Conservation (phyloP, 31 red algal genomes). For the Endocladia muricata region DNA sequence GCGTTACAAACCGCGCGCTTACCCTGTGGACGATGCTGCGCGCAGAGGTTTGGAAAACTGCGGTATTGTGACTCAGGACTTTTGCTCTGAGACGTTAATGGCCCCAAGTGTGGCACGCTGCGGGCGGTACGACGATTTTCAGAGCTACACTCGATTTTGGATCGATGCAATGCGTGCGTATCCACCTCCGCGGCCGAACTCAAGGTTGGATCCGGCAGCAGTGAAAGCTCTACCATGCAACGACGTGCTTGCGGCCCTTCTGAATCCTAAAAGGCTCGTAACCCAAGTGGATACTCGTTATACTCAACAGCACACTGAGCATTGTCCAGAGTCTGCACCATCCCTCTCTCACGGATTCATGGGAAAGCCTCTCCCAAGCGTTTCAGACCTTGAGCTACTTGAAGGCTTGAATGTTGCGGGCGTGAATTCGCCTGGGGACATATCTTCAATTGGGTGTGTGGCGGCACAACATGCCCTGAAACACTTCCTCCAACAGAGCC, state of each 20-base stretch:
- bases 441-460: slow-evolving; percentile 46
- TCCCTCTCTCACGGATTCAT: neutral
- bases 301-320: neutral
- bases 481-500: slow-evolving; percentile 29
- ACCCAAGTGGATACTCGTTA: neutral
- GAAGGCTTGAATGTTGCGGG: slow-evolving; percentile 6
- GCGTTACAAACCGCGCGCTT: slow-evolving; percentile 45
- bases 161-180: slow-evolving; percentile 15
- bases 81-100: slow-evolving; percentile 43
- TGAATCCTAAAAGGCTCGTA: neutral
- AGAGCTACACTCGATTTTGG: slow-evolving; percentile 66
- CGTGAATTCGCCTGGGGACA: slow-evolving; percentile 34
- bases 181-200: slow-evolving; percentile 33
- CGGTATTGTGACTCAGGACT: slow-evolving; percentile 19
- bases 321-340: no score
- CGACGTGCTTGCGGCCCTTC: neutral
- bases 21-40: slow-evolving; percentile 36
- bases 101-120: neutral
- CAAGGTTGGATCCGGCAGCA: neutral
- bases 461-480: slow-evolving; percentile 27
- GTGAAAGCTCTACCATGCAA: slow-evolving; percentile 1
- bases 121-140: slow-evolving; percentile 58
- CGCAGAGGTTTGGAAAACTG: neutral
- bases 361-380: neutral
- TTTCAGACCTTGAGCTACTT: slow-evolving; percentile 41